These are phyloP conservation scores for Hippophae gyantsensis DNA, from an alignment of 306 rosid genomes.

Conservation along the genomic window DNA sequence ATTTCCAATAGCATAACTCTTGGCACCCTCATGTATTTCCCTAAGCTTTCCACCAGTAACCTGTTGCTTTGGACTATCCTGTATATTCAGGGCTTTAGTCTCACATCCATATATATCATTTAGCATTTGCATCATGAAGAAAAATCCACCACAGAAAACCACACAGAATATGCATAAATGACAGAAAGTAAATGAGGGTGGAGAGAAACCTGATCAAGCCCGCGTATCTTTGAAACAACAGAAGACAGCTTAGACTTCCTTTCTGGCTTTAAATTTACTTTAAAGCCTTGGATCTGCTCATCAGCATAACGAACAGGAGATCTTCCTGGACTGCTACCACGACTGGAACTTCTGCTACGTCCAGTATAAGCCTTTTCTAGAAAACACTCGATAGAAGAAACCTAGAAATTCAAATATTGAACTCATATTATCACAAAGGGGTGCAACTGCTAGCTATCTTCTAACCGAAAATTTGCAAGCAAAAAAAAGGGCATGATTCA, in stretches of 20 bases:
- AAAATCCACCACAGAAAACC: conserved; percentile 7
- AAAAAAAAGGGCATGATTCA: conserved; percentile 8
- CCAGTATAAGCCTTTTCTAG: conserved; percentile 73
- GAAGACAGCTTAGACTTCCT: conserved; percentile 90
- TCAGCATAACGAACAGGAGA: conserved; percentile 69
- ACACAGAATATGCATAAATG: neutral
- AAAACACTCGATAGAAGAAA: conserved; percentile 77
- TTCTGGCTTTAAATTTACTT: conserved; percentile 81
- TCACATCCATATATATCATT: conserved; percentile 18
- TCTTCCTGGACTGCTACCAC: conserved; percentile 88
- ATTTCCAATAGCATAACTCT: conserved; percentile 79
- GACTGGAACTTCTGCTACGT: conserved; percentile 84
- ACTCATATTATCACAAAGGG: conserved; percentile 14
- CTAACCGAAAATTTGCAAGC: conserved; percentile 4
- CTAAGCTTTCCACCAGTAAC: conserved; percentile 95
- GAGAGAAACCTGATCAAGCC: conserved; percentile 80
- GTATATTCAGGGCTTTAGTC: conserved; percentile 20
- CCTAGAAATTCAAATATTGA: conserved; percentile 39
- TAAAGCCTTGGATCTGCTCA: conserved; percentile 82
- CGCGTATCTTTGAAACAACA: conserved; percentile 90
- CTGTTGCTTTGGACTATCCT: conserved; percentile 89
- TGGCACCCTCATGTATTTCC: conserved; percentile 92
- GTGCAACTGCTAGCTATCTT: neutral
- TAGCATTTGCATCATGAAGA: conserved; percentile 6
- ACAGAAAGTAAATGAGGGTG: conserved; percentile 6